Evolutionary conservation across 352 stramenopile genomes (phyloP), one percentile per base, ranked within the genome.

Genomic region (Globisporangium cederbergense): DNA sequence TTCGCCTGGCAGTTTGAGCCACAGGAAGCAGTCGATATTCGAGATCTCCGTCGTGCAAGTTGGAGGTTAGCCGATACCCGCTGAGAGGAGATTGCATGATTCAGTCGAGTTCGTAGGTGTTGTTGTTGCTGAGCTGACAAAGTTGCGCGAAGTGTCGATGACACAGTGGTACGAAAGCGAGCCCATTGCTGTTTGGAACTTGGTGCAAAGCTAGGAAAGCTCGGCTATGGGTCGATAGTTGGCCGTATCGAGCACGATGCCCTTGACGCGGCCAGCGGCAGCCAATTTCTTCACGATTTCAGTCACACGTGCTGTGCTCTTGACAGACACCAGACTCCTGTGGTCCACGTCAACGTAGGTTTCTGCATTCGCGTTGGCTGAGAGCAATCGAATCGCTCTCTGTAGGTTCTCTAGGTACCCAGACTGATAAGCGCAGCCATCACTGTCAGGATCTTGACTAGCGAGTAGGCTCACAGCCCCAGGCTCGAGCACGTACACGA

Each of bases 21-120:
- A 92, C 54, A 89, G 67, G 51, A 84, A 88, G 68, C 86, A 87
- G 63, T 89, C 79, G 3, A 92, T 53, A 46, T 84, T 77, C 10
- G 54, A 57, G 18, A 77, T 55, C 2, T 76, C 81, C 0, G 81
- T 89, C 6, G 77, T 57, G 22, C 52, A 71, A 6, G 79, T 79
- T 11, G 83, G 79, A 14, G 73, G 78, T 16, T 76, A 67, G 30
- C 81, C 79, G 32, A 90, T 84, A 16, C 78, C 83, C 4, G 74
- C 78, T 6, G 68, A 68, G 14, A 74, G 70, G 46, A 81, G 68
- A 46, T 92, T 92, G 75, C 81, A 90, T 81, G 79, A 90, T 30
- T 90, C 83, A 52, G 57, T 71, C 0, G 64, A 60, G 4, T 71
- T 68, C 0, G 68, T 70, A 0, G 60, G 62, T 5, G 71, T 68